Evolutionary conservation across 495 filamentous ascomycete species (phyloP).

Genomic region (Letharia columbiana): DNA sequence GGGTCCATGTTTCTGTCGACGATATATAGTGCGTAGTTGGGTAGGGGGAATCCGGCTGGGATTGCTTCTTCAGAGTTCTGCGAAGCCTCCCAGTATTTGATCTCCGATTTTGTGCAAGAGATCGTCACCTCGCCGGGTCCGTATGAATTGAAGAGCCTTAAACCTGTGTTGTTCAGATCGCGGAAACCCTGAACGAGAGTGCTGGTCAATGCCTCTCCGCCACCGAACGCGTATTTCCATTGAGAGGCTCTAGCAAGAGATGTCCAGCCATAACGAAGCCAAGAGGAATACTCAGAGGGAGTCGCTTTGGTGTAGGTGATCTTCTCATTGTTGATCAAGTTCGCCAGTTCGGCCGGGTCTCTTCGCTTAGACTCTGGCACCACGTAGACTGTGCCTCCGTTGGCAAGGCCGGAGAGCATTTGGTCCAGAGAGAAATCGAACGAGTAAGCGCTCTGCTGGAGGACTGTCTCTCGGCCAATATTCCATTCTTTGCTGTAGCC

Average conservation of each 20-base stretch:
- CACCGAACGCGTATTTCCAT: slow-evolving; percentile 27
- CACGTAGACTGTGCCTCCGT: slow-evolving; percentile 29
- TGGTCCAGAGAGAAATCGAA: slow-evolving; percentile 37
- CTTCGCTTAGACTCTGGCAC: slow-evolving; percentile 26
- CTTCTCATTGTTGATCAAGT: slow-evolving; percentile 29
- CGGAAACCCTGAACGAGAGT: slow-evolving; percentile 14
- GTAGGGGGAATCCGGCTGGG: slow-evolving; percentile 13
- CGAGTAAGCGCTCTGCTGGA: slow-evolving; percentile 38
- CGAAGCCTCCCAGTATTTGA: slow-evolving; percentile 9
- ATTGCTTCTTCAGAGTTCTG: not conserved
- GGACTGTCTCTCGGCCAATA: slow-evolving; percentile 27
- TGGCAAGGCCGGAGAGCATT: slow-evolving; percentile 28
- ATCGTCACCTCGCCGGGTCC: slow-evolving; percentile 30
- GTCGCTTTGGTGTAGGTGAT: slow-evolving; percentile 36
- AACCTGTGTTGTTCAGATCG: slow-evolving; percentile 19
- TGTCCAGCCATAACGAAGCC: slow-evolving; percentile 28
- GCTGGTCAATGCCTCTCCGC: slow-evolving; percentile 27
- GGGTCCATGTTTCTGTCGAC: slow-evolving; percentile 34
- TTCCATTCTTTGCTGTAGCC: slow-evolving; percentile 20
- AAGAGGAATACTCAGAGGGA: slow-evolving; percentile 36
- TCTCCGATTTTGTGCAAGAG: slow-evolving; percentile 23
- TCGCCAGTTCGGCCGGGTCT: slow-evolving; percentile 30
- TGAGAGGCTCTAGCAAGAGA: not conserved
- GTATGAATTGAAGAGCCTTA: slow-evolving; percentile 31
- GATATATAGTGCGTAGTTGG: slow-evolving; percentile 33